A percentile compares a stretch with the other conserved stretches of the same genome.
These are phyloP conservation scores for Candida mesenterica DNA, from an alignment of 1,139 yeast species.

Conservation along the genomic window DNA sequence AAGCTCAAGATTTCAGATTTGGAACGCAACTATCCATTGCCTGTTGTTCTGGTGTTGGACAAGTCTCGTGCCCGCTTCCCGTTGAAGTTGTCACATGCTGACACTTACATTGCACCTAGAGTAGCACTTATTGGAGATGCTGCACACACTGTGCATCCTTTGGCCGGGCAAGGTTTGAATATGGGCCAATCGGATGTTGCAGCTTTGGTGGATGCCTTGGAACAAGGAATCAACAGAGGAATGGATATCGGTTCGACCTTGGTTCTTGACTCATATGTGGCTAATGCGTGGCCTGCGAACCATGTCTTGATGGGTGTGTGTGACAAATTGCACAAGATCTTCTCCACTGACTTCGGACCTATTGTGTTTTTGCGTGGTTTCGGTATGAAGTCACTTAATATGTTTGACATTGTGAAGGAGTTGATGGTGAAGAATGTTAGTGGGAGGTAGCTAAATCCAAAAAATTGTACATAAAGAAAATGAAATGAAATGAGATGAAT, in stretches of 20 bases:
- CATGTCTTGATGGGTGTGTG: conserved; percentile 83
- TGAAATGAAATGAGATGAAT: too few species aligned
- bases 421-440: conserved; percentile 38
- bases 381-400: conserved; percentile 72
- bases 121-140: conserved; percentile 96
- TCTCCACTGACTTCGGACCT: conserved; percentile 72
- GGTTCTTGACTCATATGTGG: conserved; percentile 82
- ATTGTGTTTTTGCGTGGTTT: conserved; percentile 70
- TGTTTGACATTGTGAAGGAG: conserved; percentile 59
- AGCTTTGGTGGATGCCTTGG: conserved; percentile 65
- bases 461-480: neutral
- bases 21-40: conserved; percentile 66
- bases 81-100: conserved; percentile 84
- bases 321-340: conserved; percentile 87
- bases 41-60: conserved; percentile 56
- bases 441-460: conserved; percentile 27
- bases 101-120: conserved; percentile 77
- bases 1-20: conserved; percentile 40
- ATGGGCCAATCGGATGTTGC: conserved; percentile 98
- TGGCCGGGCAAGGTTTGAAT: conserved; percentile 97
- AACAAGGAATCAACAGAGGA: conserved; percentile 71
- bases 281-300: conserved; percentile 75
- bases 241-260: conserved; percentile 84
- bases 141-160: conserved; percentile 95
- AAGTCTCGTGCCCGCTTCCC: conserved; percentile 87